Conservation (phyloP, 169 alveolate species). For the Babesia gibsoni region DNA sequence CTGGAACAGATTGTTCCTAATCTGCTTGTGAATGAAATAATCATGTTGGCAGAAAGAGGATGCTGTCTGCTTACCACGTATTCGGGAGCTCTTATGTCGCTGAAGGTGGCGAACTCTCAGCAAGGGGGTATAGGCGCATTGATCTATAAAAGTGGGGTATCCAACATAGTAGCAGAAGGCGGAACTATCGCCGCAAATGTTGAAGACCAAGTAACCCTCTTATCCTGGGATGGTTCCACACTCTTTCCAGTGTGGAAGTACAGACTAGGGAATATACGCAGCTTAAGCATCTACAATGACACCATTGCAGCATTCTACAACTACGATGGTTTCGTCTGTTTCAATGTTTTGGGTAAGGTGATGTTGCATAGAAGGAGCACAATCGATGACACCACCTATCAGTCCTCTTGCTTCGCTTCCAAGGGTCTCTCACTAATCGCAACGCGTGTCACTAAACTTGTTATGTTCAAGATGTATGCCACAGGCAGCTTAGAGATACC, state of each 20-base stretch:
- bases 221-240: background rate
- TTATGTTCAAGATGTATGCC: conserved; percentile 10
- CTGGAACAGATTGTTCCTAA: background rate
- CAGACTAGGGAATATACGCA: conserved; percentile 3
- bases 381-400: background rate
- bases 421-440: conserved; percentile 10
- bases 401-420: conserved; percentile 10
- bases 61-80: conserved; percentile 7
- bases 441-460: background rate
- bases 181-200: background rate
- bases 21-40: background rate
- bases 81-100: conserved; percentile 1
- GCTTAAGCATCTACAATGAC: background rate
- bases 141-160: background rate
- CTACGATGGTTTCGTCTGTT: conserved; percentile 9
- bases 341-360: conserved; percentile 1
- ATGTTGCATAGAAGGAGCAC: conserved; percentile 3
- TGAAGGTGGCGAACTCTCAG: background rate
- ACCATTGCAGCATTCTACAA: conserved; percentile 2
- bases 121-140: background rate
- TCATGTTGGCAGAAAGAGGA: background rate
- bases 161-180: background rate
- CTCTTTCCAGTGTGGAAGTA: background rate
- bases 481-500: background rate
- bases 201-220: background rate